Percentiles rank a stretch among this genome's conserved stretches.
Conservation (phyloP, 371 early-diverging fungal species). For the Fennellomyces sp. region DNA sequence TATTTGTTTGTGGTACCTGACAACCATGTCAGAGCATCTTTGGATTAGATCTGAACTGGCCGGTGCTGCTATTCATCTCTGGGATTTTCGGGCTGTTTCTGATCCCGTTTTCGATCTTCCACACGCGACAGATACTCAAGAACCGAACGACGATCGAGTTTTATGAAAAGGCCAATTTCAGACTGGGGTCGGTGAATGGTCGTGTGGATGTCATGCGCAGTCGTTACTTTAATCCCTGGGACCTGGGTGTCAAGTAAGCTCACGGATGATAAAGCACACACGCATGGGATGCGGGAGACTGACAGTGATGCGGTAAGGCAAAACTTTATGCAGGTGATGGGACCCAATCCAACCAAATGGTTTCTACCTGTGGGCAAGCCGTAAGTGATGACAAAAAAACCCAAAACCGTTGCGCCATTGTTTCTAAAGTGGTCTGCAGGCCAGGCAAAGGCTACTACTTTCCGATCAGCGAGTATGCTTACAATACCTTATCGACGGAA, state of each 20-base stretch:
- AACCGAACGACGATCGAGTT: conserved; percentile 74
- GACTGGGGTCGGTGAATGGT: conserved; percentile 24
- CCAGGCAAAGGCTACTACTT: conserved; percentile 41
- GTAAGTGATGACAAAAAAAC: conserved; percentile 33
- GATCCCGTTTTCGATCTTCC: conserved; percentile 58
- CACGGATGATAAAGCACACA: not conserved
- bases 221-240: conserved; percentile 64
- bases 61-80: conserved; percentile 51
- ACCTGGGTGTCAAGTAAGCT: conserved; percentile 50
- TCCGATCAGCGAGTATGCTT: conserved; percentile 52
- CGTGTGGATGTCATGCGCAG: conserved; percentile 43
- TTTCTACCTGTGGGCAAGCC: conserved; percentile 59
- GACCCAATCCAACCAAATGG: conserved; percentile 52
- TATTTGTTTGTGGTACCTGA: not conserved
- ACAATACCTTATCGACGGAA: conserved; percentile 41
- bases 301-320: conserved; percentile 6
- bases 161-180: conserved; percentile 57
- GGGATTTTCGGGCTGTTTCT: conserved; percentile 66
- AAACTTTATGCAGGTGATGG: conserved; percentile 65
- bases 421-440: conserved; percentile 12
- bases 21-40: conserved; percentile 37
- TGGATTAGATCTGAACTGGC: conserved; percentile 40
- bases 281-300: not conserved
- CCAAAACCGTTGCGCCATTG: not conserved
- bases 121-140: conserved; percentile 53